Evolutionary conservation across 257 asterid genomes (phyloP).

Genomic region (Euphrasia confusa): DNA sequence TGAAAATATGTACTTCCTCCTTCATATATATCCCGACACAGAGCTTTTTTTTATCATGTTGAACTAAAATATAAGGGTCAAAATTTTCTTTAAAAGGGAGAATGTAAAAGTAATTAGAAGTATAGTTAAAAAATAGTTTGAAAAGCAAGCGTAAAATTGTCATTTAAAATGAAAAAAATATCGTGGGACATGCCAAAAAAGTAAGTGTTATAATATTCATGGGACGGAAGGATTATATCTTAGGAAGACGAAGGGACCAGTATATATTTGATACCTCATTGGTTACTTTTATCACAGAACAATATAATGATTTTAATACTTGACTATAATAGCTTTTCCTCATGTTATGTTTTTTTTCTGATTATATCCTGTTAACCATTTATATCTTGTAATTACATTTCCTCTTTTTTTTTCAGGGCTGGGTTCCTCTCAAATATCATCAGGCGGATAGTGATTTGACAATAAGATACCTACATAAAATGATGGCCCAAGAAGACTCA

Average conservation of each 20-base stretch:
- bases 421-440: constrained; percentile 76
- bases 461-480: constrained; percentile 37
- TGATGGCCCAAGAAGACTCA: constrained; percentile 46
- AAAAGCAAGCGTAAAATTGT: no score
- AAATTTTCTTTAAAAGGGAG: no score
- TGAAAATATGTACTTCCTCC: no score
- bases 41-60: no score
- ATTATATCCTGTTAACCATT: neutral
- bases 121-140: no score
- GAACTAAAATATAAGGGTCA: no score
- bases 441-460: constrained; percentile 52
- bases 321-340: constrained; percentile 1
- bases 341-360: neutral
- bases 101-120: no score
- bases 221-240: no score
- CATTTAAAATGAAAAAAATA: no score
- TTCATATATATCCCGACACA: no score
- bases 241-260: neutral
- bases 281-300: neutral
- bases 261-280: constrained; percentile 3
- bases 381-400: neutral
- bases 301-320: neutral
- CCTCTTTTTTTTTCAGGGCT: constrained; percentile 37
- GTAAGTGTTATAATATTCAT: no score
- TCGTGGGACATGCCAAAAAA: no score